Evolutionary conservation across 192 early-diverging fungal species (phyloP), one percentile per base, ranked within the genome.

Genomic region (Backusella liffmaniae): DNA sequence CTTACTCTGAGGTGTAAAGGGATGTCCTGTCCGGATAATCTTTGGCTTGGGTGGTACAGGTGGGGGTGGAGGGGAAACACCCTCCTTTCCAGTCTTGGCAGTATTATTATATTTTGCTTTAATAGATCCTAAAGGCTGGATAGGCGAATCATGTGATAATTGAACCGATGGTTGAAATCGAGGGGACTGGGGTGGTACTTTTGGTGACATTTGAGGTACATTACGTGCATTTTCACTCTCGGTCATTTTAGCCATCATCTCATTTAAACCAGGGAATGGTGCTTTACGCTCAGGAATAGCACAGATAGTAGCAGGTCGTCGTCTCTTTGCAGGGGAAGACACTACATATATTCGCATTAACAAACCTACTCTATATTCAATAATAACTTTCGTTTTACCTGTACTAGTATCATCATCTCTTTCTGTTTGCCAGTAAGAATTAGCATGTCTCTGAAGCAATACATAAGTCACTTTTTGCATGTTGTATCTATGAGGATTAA

Each of bases 391-490:
- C 12, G 32, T 39, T 49, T 49, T 49, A 49, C 46, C 46, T 42
- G 76, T 46, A 6, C 44, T 44, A 13, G 35, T n/a, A n/a, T 75
- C 68, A 32, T 77, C 73, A 7, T 73, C 76, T 23, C 70, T 5
- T 23, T 78, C 73, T 56, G 51, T 70, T 56, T 82, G 76, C 80
- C 80, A 78, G 44, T 78, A 82, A 4, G 75, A 69, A 26, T 41
- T 72, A 13, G 80, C 77, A 21, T 78, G 77, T 21, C 77, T 53
- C 37, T 76, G 70, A 10, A 82, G 77, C 32, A 82, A 29, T 6
- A 78, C 77, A 70, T 82, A 82, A 0, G 77, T 82, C 5, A 78
- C 77, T 37, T 82, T 82, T 70, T 78, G 80, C 80, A 82, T 82
- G 39, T 82, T 82, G 16, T 82, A 65, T 30, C 80, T 81, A 44